Conservation (phyloP, 225 moss, liverwort and hornwort genomes). For the Antitrichia curtipendula region DNA sequence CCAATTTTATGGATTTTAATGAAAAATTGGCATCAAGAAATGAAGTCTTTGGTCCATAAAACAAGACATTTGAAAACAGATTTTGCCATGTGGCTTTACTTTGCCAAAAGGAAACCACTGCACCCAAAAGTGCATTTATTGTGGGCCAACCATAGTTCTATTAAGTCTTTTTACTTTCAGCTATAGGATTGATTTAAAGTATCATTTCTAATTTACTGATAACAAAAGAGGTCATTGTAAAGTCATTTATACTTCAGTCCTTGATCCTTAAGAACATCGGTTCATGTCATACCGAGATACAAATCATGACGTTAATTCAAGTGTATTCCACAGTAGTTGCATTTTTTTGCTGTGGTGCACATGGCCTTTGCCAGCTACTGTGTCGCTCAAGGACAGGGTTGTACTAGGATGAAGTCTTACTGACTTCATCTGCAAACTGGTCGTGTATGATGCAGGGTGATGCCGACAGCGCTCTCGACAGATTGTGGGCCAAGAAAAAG, state of each 20-base stretch:
- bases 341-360: not conserved
- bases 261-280: not conserved
- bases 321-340: no score
- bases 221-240: not conserved
- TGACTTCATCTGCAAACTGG: not conserved
- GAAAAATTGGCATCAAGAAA: not conserved
- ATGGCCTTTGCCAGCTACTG: not conserved
- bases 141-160: not conserved
- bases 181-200: not conserved
- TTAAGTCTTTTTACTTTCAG: no score
- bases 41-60: not conserved
- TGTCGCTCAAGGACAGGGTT: not conserved
- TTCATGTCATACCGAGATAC: not conserved
- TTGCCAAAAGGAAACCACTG: not conserved
- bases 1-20: no score
- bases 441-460: slow-evolving; percentile 3
- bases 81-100: not conserved
- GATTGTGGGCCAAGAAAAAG: slow-evolving; percentile 25
- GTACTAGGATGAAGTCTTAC: not conserved
- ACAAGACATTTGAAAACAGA: not conserved
- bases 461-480: slow-evolving; percentile 24
- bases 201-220: not conserved
- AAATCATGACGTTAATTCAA: not conserved
- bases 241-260: not conserved
- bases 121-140: not conserved